Base-by-base conservation (phyloP, 1,139 yeast species). In the Entelexis sorbosivorans region DNA sequence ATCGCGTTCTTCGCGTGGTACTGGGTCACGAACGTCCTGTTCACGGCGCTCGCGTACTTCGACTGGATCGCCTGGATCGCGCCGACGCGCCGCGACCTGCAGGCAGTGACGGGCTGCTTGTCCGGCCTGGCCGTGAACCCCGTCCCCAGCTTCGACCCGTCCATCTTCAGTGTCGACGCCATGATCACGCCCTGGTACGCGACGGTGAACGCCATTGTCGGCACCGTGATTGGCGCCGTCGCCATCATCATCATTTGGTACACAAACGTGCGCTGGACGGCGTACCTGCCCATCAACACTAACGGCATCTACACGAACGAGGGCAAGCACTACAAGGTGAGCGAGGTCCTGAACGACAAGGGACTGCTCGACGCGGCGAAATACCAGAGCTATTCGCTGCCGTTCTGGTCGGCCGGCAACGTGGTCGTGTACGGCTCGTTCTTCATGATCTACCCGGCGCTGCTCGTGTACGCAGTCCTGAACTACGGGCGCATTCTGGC, bases 381-480 rank as follows among this genome's bases (percentile, higher is more conserved):
- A 55, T 66, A 66, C 54, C 63, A 63, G 52, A 33, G 51, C 2
- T 67, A 67, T 55, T 66, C 75, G 0, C 78, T 78, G 1, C 82
- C 83, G 17, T 79, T 69, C 60, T 79, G 76, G 61, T 61, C 77
- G 16, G 83, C 84, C 6, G 81, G 76, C 2, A 74, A 73, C 58
- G 59, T 77, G 49, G 77, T 79, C 9, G 58, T 68, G 5, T 79
- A 78, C 31, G 82, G 82, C 33, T 71, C 79, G 1, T 76, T 72
- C 59, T 79, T 79, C 63, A 74, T 78, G 14, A 61, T 76, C 45
- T 79, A 78, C 60, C 84, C 85, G 19, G 73, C 78, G 51, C 66
- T 74, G 10, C 67, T 79, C 54, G 65, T 75, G 17, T 78, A 76
- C 58, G 63, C 69, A 32, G 14, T 51, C 19, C 44, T 57, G 43